A percentile compares a stretch with the other conserved stretches of the same genome.
phyloP scores from a whole-genome alignment of 225 moss, liverwort and hornwort genomes.

The Antitrichia curtipendula region DNA sequence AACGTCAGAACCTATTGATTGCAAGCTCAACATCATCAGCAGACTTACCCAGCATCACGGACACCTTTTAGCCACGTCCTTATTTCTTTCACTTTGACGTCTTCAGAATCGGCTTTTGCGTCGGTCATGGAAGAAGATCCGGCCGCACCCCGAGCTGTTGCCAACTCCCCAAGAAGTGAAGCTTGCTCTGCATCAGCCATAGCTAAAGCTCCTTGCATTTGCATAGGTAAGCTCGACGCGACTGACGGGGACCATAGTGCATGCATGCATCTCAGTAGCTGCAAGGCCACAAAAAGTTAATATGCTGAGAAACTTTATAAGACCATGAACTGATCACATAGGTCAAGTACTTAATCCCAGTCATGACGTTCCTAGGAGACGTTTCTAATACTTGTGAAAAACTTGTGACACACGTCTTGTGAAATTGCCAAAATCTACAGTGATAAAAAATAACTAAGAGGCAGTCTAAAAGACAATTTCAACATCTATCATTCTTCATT shows the following conservation, averaged over 20 bases:
- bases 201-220: conserved; percentile 65
- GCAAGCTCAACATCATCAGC: not conserved
- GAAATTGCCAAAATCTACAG: not conserved
- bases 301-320: not conserved
- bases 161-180: conserved; percentile 64
- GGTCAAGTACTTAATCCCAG: not conserved
- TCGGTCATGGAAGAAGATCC: conserved; percentile 33
- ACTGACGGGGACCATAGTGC: conserved; percentile 81
- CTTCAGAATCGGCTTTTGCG: conserved; percentile 36
- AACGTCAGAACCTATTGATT: not conserved
- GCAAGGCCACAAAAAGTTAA: conserved; percentile 4
- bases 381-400: not conserved
- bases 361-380: not conserved
- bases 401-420: not conserved
- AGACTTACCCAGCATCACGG: conserved; percentile 75
- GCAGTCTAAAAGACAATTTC: not conserved
- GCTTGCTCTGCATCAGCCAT: conserved; percentile 91
- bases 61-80: conserved; percentile 94
- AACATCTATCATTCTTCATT: not conserved
- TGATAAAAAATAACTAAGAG: not conserved
- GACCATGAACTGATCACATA: not conserved
- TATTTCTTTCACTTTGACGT: conserved; percentile 61
- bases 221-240: conserved; percentile 46
- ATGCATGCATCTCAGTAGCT: conserved; percentile 91
- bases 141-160: conserved; percentile 35